A percentile compares a stretch with the other conserved stretches of the same genome.
Evolutionary conservation across 106 monocot genomes (phyloP).

Genomic region (Alisma plantagoaquatica): DNA sequence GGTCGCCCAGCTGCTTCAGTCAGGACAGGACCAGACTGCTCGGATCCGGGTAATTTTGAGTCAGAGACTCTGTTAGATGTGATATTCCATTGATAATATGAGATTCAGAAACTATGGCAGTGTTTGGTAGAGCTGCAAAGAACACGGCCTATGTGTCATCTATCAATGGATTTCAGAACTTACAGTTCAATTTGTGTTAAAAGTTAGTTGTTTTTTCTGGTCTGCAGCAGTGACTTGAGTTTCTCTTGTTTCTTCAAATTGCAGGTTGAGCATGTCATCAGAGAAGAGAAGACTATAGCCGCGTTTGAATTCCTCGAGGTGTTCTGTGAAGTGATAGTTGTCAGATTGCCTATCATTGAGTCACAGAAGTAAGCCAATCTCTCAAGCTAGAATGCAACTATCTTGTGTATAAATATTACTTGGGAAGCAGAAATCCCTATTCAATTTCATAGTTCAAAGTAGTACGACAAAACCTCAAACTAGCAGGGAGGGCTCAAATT

Average conservation of each 20-base stretch:
- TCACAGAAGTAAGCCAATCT: conserved; percentile 94
- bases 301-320: conserved; percentile 81
- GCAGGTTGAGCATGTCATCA: conserved; percentile 94
- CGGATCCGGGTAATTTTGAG: conserved; percentile 61
- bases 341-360: conserved; percentile 65
- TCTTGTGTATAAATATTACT: too few relatives aligned
- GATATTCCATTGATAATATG: background rate
- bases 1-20: conserved; percentile 51
- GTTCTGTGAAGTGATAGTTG: conserved; percentile 81
- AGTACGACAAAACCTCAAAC: too few relatives aligned
- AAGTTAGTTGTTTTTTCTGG: background rate
- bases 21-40: conserved; percentile 70
- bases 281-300: conserved; percentile 82
- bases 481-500: too few relatives aligned
- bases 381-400: too few relatives aligned
- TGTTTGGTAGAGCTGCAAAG: background rate
- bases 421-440: too few relatives aligned
- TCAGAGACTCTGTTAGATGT: too few relatives aligned
- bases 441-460: too few relatives aligned
- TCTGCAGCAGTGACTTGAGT: background rate
- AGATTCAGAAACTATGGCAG: background rate
- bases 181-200: background rate
- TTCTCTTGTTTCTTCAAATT: too few relatives aligned
- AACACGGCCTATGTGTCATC: background rate
- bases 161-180: too few relatives aligned